Percentiles rank a stretch among this genome's conserved stretches.
Evolutionary conservation across 805 yeast species (phyloP).

Genomic region (Saccharomycopsis sp.): DNA sequence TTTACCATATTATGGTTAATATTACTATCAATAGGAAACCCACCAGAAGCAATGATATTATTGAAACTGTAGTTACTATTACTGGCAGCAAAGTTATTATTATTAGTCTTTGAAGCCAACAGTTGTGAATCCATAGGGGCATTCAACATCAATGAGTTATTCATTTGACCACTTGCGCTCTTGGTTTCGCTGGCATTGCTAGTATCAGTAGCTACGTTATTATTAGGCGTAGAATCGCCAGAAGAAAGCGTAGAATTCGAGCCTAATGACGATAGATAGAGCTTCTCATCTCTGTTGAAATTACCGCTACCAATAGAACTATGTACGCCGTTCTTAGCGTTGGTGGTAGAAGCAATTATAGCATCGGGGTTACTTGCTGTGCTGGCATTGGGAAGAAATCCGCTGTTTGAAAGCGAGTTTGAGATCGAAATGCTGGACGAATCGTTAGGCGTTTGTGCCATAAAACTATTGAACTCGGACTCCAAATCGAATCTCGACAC

Average conservation of each 20-base stretch:
- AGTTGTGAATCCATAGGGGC: background rate
- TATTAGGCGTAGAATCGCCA: background rate
- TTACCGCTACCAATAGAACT: background rate
- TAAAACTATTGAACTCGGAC: background rate
- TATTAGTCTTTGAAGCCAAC: background rate
- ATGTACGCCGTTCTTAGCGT: background rate
- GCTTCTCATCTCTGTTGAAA: background rate
- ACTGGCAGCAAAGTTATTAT: background rate
- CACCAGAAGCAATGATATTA: background rate
- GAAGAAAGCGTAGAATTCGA: background rate
- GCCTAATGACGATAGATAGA: background rate
- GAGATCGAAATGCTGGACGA: background rate
- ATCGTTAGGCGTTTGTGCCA: background rate
- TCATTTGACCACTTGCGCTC: background rate
- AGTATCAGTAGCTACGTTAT: background rate
- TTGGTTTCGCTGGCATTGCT: background rate
- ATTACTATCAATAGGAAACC: background rate
- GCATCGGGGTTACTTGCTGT: background rate
- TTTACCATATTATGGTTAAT: background rate
- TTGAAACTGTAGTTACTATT: constrained; percentile 1
- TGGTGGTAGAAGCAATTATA: background rate
- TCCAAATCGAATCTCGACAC: background rate
- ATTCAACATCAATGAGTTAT: background rate
- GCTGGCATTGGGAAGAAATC: background rate
- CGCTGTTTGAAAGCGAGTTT: background rate